Evolutionary conservation across 1,284 basidiomycete species (phyloP).

Genomic region (Hymenochaete sp.): DNA sequence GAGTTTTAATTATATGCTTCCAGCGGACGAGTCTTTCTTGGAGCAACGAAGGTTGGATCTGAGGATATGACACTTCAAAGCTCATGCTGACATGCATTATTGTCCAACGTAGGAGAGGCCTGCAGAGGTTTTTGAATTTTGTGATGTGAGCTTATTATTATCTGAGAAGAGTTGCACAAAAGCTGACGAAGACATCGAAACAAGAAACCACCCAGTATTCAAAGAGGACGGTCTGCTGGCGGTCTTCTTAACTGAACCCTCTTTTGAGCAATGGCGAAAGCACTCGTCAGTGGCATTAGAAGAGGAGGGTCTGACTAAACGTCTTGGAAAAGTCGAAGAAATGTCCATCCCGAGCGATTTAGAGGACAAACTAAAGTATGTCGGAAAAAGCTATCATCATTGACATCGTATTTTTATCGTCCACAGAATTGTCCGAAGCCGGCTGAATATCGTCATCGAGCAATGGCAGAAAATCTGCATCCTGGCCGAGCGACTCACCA

Average conservation of each 20-base stretch:
- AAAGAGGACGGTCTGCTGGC: slow-evolving; percentile 77
- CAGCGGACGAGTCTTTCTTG: slow-evolving; percentile 80
- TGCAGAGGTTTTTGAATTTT: slow-evolving; percentile 75
- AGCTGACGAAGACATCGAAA: slow-evolving; percentile 11
- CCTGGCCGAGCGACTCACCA: slow-evolving; percentile 76
- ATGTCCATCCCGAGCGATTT: slow-evolving; percentile 88
- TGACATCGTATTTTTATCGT: not conserved
- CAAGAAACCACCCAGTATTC: slow-evolving; percentile 82
- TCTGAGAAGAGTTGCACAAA: too few relatives aligned
- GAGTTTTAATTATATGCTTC: slow-evolving; percentile 8
- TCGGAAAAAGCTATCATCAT: slow-evolving; percentile 14
- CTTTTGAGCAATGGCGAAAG: slow-evolving; percentile 83
- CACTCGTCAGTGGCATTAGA: slow-evolving; percentile 63
- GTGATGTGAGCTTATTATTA: slow-evolving; percentile 45
- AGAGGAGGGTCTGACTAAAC: slow-evolving; percentile 78
- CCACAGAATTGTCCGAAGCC: slow-evolving; percentile 57
- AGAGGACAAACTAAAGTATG: slow-evolving; percentile 78
- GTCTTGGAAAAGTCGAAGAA: slow-evolving; percentile 76
- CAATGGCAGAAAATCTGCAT: slow-evolving; percentile 86
- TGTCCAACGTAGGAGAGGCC: slow-evolving; percentile 50
- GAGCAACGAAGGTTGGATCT: slow-evolving; percentile 64
- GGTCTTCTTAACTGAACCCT: slow-evolving; percentile 73
- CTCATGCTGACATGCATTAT: slow-evolving; percentile 6
- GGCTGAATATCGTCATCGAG: slow-evolving; percentile 69
- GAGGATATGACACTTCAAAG: not conserved